Evolutionary conservation across 2,329 filamentous ascomycete species (phyloP), one percentile per base, ranked within the genome.

Genomic region (Diaporthe longicolla): DNA sequence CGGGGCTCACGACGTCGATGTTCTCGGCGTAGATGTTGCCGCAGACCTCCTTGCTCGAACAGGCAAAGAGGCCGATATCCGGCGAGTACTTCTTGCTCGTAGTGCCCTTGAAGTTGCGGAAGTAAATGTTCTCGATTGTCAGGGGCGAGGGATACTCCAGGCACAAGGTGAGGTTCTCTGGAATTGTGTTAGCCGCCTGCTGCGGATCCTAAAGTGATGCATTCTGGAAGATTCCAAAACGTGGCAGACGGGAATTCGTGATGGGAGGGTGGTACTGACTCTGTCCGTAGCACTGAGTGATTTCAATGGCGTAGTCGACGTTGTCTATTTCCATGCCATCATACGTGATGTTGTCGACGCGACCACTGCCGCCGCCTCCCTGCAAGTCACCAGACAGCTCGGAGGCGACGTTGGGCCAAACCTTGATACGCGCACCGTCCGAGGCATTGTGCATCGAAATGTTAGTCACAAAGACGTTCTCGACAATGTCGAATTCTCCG

Each of bases 371-470:
- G 32, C 90, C 90, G 58, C 90, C 90, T 6, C 88, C 89, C 79
- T 89, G 87, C 0, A 91, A 84, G 68, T 90, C 87, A 37, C 84
- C 86, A 2, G 87, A 78, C 59, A 80, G 32, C 5, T 72, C 75
- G 19, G 79, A 78, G 11, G 78, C 72, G 35, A 74, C 57, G 70
- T 79, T 77, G 40, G 80, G 80, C 77, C 80, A 94, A 72, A 93
- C 92, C 82, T 94, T 94, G 83, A 94, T 93, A 74, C 92, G 89
- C 0, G 92, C 92, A 40, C 90, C 92, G 76, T 93, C 90, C 70
- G 88, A 84, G 3, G 89, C 88, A 77, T 92, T 90, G 70, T 85
- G 85, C 87, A 91, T 89, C 52, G 86, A 87, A 57, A 87, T 84
- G 77, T 92, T 91, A 81, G 87, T 90, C 72, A 93, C 88, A 77